Base-by-base conservation (phyloP, 371 early-diverging fungal species). In the Circinella umbellata region DNA sequence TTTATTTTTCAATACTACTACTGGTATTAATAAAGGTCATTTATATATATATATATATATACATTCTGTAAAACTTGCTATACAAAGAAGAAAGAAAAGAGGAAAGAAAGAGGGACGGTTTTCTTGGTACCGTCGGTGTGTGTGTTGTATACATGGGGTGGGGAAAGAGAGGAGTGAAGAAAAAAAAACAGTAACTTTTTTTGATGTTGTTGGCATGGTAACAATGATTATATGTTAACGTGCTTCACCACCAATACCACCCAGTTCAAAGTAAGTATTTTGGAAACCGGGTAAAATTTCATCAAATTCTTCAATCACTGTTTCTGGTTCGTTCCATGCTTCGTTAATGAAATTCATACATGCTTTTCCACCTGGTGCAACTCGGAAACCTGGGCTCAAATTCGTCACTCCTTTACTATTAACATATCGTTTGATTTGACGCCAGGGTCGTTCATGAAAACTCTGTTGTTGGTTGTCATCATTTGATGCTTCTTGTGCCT, bases 191-290 rank as follows among this genome's bases (percentile, higher is more conserved):
- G 27, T 27, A 27, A 27, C 2, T 27, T 27, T 27, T 27, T 0
- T 27, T 27, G 27, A 0, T 27, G 27, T 27, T 27, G 27, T 27
- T 27, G 27, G 27, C 27, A 27, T 27, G 27, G 42, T 11, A 6
- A 42, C 3, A 9, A 11, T 42, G 51, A 51, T 15, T 51, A 13
- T 51, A 9, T 51, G 15, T 46, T 42, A 9, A 36, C 77, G 75
- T 39, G 74, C 76, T 66, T 81, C 80, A 9, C 82, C 82, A 66
- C 82, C 82, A 55, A 78, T 79, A 10, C 83, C 83, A 55, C 81
- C 81, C 14, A 65, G 66, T n/a, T 73, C 69, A 70, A 83, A 83
- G 59, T 83, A 83, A 13, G 65, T 39, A 1, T 69, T 35, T 57
- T 79, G 81, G 20, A 78, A 76, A 10, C 67, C 69, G 15, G 76